These are phyloP conservation scores for Penicillium verhagenii DNA, from an alignment of 495 filamentous ascomycete species.

Conservation along the genomic window DNA sequence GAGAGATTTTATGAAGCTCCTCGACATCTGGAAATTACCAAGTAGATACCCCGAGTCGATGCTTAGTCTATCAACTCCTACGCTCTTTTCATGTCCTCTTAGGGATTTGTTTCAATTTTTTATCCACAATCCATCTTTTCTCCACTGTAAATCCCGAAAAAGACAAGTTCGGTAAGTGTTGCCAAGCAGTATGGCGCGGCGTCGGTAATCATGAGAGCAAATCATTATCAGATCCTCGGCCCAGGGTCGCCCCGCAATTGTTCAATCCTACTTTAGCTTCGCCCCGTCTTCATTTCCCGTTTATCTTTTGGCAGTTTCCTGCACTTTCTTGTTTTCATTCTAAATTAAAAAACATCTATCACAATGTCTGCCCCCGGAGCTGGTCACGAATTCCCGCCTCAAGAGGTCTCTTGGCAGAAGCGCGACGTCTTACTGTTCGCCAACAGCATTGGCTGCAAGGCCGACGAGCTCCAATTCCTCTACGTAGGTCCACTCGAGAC, in stretches of 20 bases:
- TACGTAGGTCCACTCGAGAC: constrained; percentile 57
- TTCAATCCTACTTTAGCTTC: constrained; percentile 20
- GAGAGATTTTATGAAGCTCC: constrained; percentile 50
- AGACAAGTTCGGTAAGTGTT: not conserved
- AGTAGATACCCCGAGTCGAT: constrained; percentile 55
- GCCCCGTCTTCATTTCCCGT: not conserved
- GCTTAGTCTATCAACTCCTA: constrained; percentile 48
- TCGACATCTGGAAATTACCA: constrained; percentile 40
- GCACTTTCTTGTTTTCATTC: not conserved
- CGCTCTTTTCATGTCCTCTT: constrained; percentile 32
- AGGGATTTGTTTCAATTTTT: not conserved
- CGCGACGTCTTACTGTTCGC: constrained; percentile 84
- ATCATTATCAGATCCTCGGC: constrained; percentile 36
- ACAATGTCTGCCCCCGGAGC: constrained; percentile 61
- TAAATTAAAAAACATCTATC: not conserved
- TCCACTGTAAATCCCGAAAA: not conserved
- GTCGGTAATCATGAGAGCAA: constrained; percentile 21
- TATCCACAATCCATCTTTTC: not conserved
- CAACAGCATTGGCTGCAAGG: constrained; percentile 77
- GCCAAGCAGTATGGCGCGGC: constrained; percentile 13
- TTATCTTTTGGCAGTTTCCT: not conserved
- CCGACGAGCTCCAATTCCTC: constrained; percentile 88
- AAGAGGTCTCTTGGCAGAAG: constrained; percentile 79
- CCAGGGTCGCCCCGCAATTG: constrained; percentile 24
- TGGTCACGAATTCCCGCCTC: constrained; percentile 73